These are phyloP conservation scores for Chlamydomonas applanata DNA, from an alignment of 139 green algal species.

Conservation along the genomic window DNA sequence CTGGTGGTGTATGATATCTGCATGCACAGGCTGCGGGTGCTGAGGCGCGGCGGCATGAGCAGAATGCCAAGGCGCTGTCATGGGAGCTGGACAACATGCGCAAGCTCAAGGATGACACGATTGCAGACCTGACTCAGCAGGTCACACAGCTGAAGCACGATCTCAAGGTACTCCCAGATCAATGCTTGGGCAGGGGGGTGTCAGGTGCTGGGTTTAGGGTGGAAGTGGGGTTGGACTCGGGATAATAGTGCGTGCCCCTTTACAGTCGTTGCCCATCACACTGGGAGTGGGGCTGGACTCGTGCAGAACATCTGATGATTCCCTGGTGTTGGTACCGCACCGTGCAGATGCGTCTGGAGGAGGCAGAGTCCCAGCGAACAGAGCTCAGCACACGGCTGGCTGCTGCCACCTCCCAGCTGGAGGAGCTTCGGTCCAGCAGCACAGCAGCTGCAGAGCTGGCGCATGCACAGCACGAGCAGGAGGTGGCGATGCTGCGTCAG, in stretches of 20 bases:
- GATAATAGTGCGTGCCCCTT: no score
- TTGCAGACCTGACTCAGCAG: constrained; percentile 16
- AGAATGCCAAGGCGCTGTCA: constrained; percentile 15
- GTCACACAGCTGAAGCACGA: constrained; percentile 20
- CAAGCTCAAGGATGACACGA: constrained; percentile 17
- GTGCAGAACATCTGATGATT: no score
- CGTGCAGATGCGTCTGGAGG: constrained; percentile 19
- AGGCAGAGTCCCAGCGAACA: constrained; percentile 15
- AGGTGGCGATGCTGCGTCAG: constrained; percentile 21
- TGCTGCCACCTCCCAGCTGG: constrained; percentile 27
- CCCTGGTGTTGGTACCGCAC: no score
- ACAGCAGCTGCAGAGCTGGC: constrained; percentile 14
- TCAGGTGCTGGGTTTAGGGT: no score
- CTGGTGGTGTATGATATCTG: background rate
- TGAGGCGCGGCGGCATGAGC: constrained; percentile 27
- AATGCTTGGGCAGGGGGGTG: no score
- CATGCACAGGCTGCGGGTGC: constrained; percentile 27
- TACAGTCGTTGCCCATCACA: no score
- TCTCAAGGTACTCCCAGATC: constrained; percentile 20
- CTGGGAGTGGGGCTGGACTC: no score
- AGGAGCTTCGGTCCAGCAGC: constrained; percentile 37
- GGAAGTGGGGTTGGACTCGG: no score
- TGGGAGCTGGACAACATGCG: constrained; percentile 31
- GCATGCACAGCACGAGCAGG: constrained; percentile 25
- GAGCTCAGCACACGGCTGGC: constrained; percentile 29